Evolutionary conservation across 768 basidiomycete species (phyloP).

Genomic region (Cytidiella melzeri): DNA sequence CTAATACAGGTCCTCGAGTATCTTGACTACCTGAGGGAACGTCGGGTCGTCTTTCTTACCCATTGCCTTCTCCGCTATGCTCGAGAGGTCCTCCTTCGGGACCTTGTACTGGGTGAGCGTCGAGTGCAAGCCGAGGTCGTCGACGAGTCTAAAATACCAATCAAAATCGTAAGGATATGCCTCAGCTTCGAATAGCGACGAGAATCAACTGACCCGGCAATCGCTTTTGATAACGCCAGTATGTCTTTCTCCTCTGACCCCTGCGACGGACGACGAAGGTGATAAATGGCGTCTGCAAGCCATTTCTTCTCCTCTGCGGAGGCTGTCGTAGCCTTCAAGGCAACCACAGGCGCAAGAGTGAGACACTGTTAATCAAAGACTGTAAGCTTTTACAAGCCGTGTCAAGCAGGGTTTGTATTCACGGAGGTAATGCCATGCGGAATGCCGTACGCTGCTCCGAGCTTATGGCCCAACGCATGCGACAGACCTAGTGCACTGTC

Average conservation of each 20-base stretch:
- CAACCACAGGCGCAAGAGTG: conserved; percentile 61
- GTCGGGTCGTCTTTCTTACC: conserved; percentile 8
- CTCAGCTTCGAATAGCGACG: neutral
- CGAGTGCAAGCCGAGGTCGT: conserved; percentile 49
- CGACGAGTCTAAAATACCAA: conserved; percentile 51
- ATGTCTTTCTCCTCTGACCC: conserved; percentile 64
- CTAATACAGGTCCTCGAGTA: conserved; percentile 10
- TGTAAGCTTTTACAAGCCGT: too few relatives aligned
- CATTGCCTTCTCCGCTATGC: conserved; percentile 37
- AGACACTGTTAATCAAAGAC: conserved; percentile 55
- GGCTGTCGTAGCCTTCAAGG: conserved; percentile 49
- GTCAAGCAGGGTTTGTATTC: too few relatives aligned
- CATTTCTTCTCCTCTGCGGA: conserved; percentile 57
- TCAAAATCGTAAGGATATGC: neutral
- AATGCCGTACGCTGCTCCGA: conserved; percentile 68
- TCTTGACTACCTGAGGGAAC: conserved; percentile 2
- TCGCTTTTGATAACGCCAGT: conserved; percentile 42
- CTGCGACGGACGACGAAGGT: conserved; percentile 53
- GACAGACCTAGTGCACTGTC: conserved; percentile 64
- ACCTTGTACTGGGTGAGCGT: conserved; percentile 59
- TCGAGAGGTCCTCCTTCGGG: conserved; percentile 45
- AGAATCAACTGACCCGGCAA: conserved; percentile 41
- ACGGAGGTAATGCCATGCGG: conserved; percentile 85
- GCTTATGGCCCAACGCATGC: conserved; percentile 67
- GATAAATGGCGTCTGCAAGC: conserved; percentile 51